Base-by-base conservation (phyloP, 208 protist species). In the Lotmaria passim region DNA sequence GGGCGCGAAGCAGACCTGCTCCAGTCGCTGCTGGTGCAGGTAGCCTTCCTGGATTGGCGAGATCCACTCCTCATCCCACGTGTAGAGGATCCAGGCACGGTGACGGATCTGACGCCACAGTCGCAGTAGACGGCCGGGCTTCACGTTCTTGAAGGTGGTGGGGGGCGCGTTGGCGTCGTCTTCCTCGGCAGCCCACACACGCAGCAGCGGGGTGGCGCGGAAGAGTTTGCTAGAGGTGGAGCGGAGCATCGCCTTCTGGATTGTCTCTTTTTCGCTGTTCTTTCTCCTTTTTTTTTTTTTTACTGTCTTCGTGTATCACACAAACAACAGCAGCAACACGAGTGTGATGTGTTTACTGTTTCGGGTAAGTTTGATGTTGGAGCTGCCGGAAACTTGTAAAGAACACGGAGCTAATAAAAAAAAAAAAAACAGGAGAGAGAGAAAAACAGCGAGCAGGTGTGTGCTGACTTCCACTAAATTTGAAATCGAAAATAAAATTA, bases 121-220 rank as follows among this genome's bases (percentile, higher is more conserved):
- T 17, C 91, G 84, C 66, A 96, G 79, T 38, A 96, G 60, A 2
- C 72, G 69, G 19, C 89, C 89, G 0, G 91, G 91, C 76, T 93
- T 93, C 31, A 96, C 91, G 50, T 96, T 96, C 68, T 93, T 93
- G 77, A 96, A 96, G 36, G 91, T 96, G 1, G 91, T 96, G 34
- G 80, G 85, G 8, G 91, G 91, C 5, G 91, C 91, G 73, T 87
- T 83, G 31, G 72, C 44, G 65, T 96, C 91, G 64, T 94, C 89
- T 31, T 80, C 91, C 74, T 96, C 91, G 17, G 91, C 91, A 2
- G 89, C 89, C 89, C 88, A 96, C 23, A 93, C 91, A 58, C 86
- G 87, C 57, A 90, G 81, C 69, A 89, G 43, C 51, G 84, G 82
- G 17, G 84, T 86, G 26, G 75, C 64, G 52, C 86, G 86, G 24